Conservation (phyloP, 2,329 filamentous ascomycete species). For the Byssochlamys sp. region DNA sequence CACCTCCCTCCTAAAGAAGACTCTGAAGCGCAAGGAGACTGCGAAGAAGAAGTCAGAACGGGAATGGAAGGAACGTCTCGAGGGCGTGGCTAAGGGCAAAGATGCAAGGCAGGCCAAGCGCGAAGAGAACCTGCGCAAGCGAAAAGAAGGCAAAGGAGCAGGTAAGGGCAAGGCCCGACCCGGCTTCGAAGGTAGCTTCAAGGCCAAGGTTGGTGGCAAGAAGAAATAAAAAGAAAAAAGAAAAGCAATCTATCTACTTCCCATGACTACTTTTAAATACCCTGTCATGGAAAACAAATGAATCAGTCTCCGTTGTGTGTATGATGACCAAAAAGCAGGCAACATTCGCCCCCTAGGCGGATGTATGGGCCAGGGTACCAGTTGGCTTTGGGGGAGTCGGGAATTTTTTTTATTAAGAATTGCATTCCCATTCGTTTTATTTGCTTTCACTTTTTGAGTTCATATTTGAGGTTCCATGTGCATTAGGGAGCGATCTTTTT, state of each 20-base stretch:
- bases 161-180: slow-evolving; percentile 47
- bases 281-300: neutral
- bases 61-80: slow-evolving; percentile 68
- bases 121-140: slow-evolving; percentile 66
- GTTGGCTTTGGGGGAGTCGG: neutral
- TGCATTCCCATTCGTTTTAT: no score
- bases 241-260: neutral
- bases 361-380: neutral
- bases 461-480: neutral
- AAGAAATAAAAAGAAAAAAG: slow-evolving; percentile 24
- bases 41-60: slow-evolving; percentile 83
- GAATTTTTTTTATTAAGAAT: no score
- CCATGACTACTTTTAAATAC: neutral
- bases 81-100: slow-evolving; percentile 64
- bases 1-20: slow-evolving; percentile 79
- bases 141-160: slow-evolving; percentile 61
- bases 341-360: neutral
- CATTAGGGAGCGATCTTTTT: neutral
- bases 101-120: slow-evolving; percentile 74
- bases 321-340: neutral
- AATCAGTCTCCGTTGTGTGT: neutral
- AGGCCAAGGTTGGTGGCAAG: slow-evolving; percentile 39
- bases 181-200: slow-evolving; percentile 65
- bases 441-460: no score
- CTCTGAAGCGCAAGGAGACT: slow-evolving; percentile 83